These are phyloP conservation scores for Neurospora sp. DNA, from an alignment of 495 filamentous ascomycete species.

Conservation along the genomic window DNA sequence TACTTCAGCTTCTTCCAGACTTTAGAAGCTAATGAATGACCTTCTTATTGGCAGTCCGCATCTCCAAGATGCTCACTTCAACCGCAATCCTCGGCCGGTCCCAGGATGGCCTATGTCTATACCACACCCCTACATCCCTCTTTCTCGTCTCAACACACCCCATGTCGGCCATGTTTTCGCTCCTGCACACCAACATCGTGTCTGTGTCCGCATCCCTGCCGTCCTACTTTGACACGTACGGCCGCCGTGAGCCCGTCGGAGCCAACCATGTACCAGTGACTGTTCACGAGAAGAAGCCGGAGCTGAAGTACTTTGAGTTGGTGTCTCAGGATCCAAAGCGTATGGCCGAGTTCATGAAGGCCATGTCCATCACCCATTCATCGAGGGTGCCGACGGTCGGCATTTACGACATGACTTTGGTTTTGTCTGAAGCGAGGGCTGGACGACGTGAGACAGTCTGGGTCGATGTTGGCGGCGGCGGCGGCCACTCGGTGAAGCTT, in stretches of 20 bases:
- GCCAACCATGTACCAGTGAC: constrained; percentile 18
- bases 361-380: constrained; percentile 14
- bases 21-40: constrained; percentile 1
- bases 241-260: constrained; percentile 17
- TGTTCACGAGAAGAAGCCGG: constrained; percentile 14
- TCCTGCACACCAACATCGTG: constrained; percentile 37
- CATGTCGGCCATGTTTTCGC: constrained; percentile 39
- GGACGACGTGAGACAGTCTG: constrained; percentile 11
- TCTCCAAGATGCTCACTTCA: constrained; percentile 23
- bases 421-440: constrained; percentile 8
- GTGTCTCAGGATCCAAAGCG: constrained; percentile 12
- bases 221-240: constrained; percentile 24
- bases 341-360: constrained; percentile 17
- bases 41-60: constrained; percentile 9
- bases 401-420: constrained; percentile 20
- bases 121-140: constrained; percentile 23
- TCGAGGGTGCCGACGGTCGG: constrained; percentile 19
- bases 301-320: constrained; percentile 18
- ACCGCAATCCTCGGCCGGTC: constrained; percentile 14
- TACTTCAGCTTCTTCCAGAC: no score
- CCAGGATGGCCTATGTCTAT: constrained; percentile 3
- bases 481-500: constrained; percentile 23
- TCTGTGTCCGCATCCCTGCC: constrained; percentile 16
- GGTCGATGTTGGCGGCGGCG: constrained; percentile 32
- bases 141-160: constrained; percentile 11